These are phyloP conservation scores for Vaccinium myrtillus DNA, from an alignment of 148 eudicot species.

Conservation along the genomic window DNA sequence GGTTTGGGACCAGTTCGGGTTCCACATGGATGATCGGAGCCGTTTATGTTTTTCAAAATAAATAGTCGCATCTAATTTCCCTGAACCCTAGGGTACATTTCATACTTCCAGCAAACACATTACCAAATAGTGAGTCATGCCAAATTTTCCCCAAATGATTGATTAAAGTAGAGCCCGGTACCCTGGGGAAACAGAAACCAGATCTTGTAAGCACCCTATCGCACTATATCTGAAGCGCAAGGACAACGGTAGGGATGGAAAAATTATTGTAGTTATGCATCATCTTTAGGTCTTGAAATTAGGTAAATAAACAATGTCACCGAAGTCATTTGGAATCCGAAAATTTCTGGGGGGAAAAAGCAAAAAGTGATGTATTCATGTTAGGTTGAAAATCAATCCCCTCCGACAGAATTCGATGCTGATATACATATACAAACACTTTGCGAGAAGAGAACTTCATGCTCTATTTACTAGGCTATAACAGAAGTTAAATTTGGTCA, in stretches of 20 bases:
- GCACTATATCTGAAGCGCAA: too few relatives aligned
- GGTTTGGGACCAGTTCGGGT: too few relatives aligned
- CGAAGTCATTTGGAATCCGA: neutral
- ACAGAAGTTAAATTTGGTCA: neutral
- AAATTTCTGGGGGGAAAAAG: too few relatives aligned
- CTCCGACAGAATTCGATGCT: constrained; percentile 7
- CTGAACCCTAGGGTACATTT: neutral
- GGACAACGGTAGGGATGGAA: too few relatives aligned
- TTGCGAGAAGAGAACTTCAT: neutral
- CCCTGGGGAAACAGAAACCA: too few relatives aligned
- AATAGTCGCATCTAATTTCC: neutral
- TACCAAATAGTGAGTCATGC: too few relatives aligned
- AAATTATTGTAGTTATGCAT: neutral
- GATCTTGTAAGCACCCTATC: too few relatives aligned
- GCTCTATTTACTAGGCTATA: constrained; percentile 6
- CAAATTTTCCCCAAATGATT: too few relatives aligned
- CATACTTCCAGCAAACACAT: too few relatives aligned
- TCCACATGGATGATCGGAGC: too few relatives aligned
- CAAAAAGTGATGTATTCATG: neutral
- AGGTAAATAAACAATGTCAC: neutral
- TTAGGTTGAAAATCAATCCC: neutral
- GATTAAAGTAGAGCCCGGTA: too few relatives aligned
- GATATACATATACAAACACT: neutral
- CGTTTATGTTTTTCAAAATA: too few relatives aligned
- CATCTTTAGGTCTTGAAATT: neutral